phyloP scores from a whole-genome alignment of 2,329 filamentous ascomycete species.

The Fusarium sarcochroum region DNA sequence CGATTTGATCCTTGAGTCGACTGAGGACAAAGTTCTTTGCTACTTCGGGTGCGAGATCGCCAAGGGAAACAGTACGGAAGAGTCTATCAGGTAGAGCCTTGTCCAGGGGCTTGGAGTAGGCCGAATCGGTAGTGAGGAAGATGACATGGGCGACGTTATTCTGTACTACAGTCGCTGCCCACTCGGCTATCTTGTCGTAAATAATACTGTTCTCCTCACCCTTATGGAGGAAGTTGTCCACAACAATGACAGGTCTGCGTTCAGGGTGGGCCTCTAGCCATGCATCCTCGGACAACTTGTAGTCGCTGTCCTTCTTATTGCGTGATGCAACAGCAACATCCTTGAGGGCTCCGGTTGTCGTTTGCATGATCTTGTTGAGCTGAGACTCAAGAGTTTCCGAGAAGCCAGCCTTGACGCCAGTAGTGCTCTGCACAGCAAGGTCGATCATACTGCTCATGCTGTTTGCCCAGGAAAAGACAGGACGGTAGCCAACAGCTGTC shows the following conservation, averaged over 20 bases:
- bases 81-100: conserved; percentile 92
- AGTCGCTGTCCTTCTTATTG: conserved; percentile 80
- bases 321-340: conserved; percentile 79
- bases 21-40: conserved; percentile 92
- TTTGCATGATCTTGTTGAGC: conserved; percentile 89
- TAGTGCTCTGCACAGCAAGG: conserved; percentile 92
- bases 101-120: conserved; percentile 87
- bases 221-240: conserved; percentile 93
- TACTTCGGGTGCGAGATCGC: conserved; percentile 87
- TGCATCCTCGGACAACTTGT: conserved; percentile 81
- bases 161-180: conserved; percentile 88
- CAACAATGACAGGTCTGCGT: conserved; percentile 83
- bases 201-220: conserved; percentile 74
- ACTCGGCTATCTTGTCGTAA: conserved; percentile 87
- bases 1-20: conserved; percentile 72
- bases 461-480: conserved; percentile 97
- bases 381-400: conserved; percentile 93
- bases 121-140: conserved; percentile 91
- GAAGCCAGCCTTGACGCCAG: conserved; percentile 93
- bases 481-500: conserved; percentile 86
- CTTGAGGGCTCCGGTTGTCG: conserved; percentile 83
- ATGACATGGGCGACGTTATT: conserved; percentile 94
- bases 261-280: conserved; percentile 93
- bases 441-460: conserved; percentile 93
- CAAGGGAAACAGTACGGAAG: conserved; percentile 87